These are phyloP conservation scores for Dendrothele bispora DNA, from an alignment of 768 basidiomycete species.

Conservation along the genomic window DNA sequence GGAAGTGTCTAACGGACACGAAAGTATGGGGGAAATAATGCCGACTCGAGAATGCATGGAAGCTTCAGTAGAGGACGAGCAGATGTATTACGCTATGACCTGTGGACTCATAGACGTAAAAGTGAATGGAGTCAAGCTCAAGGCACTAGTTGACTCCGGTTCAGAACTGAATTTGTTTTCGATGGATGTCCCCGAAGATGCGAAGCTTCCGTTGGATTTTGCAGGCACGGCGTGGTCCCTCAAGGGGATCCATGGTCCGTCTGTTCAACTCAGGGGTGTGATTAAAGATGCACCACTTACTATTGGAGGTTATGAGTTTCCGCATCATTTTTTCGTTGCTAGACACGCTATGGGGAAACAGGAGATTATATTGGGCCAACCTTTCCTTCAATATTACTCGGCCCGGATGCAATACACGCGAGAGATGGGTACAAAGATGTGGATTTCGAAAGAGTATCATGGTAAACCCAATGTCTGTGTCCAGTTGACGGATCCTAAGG, in stretches of 20 bases:
- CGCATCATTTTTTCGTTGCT: constrained; percentile 26
- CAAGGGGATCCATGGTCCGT: too few species aligned
- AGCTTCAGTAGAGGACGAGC: neutral
- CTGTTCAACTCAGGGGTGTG: too few species aligned
- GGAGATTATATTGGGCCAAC: constrained; percentile 17
- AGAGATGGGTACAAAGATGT: neutral
- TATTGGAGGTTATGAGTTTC: constrained; percentile 20
- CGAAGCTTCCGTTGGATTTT: constrained; percentile 52
- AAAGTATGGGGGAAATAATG: too few species aligned
- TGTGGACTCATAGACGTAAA: neutral
- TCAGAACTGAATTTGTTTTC: neutral
- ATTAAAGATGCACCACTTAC: too few species aligned
- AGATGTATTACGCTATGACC: neutral
- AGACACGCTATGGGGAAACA: constrained; percentile 4
- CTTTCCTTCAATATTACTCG: constrained; percentile 11
- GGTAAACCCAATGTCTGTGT: neutral
- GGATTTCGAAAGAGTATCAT: neutral
- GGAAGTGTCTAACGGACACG: too few species aligned
- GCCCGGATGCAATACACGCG: constrained; percentile 7
- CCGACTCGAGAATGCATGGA: neutral
- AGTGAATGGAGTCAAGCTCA: neutral
- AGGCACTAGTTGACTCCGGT: neutral
- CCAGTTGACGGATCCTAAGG: too few species aligned
- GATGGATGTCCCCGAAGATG: neutral
- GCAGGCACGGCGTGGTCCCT: constrained; percentile 23